phyloP scores from a whole-genome alignment of 352 stramenopile species.

The Pythium aphanidermatum region DNA sequence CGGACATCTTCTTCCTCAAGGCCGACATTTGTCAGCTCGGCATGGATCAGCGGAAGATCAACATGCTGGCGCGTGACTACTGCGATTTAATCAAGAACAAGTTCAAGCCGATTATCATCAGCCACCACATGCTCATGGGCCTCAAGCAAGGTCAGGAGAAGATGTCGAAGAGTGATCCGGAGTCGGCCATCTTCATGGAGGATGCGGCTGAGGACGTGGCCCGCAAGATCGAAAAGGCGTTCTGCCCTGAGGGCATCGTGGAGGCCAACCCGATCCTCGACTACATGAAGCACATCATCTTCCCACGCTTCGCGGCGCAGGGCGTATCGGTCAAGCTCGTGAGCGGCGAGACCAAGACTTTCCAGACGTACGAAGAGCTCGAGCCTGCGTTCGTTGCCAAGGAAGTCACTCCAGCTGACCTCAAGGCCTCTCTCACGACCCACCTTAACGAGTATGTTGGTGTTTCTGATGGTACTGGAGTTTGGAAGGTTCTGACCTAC shows the following conservation, averaged over 20 bases:
- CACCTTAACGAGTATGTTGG: conserved; percentile 89
- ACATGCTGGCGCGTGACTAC: conserved; percentile 98
- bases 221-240: conserved; percentile 98
- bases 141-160: conserved; percentile 99
- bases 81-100: conserved; percentile 94
- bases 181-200: conserved; percentile 99
- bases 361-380: conserved; percentile 86
- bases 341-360: conserved; percentile 65
- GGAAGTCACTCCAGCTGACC: conserved; percentile 89
- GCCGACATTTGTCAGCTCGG: conserved; percentile 99
- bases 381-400: conserved; percentile 88
- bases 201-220: conserved; percentile 92
- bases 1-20: conserved; percentile 99
- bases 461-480: neutral
- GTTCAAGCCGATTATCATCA: conserved; percentile 95
- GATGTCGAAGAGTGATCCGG: conserved; percentile 99
- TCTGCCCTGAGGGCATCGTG: conserved; percentile 89
- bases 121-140: conserved; percentile 99
- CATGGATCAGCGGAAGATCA: conserved; percentile 98
- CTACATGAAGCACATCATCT: conserved; percentile 98
- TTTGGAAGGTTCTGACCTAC: neutral
- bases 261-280: conserved; percentile 95
- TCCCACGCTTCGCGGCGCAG: conserved; percentile 57
- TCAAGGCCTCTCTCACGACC: conserved; percentile 90
- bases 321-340: conserved; percentile 48